phyloP scores from a whole-genome alignment of 345 rosid genomes.

The Triadica sebifera region DNA sequence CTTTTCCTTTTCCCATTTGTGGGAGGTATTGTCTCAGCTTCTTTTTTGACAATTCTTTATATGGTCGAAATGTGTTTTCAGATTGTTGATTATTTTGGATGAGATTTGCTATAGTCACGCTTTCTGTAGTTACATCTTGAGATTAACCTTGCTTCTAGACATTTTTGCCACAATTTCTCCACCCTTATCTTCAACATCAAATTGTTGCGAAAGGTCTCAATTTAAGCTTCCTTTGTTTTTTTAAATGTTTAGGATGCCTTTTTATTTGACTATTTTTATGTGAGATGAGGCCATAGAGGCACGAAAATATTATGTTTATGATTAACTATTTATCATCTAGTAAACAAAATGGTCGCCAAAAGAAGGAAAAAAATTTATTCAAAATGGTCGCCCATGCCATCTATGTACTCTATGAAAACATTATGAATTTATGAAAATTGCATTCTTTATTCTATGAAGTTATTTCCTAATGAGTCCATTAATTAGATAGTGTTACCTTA shows the following conservation, averaged over 20 bases:
- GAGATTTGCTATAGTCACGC: neutral
- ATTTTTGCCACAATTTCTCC: neutral
- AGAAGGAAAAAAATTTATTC: too few relatives aligned
- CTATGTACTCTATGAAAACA: too few relatives aligned
- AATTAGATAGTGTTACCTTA: too few relatives aligned
- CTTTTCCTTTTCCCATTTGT: neutral
- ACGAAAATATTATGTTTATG: too few relatives aligned
- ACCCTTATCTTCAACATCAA: too few relatives aligned
- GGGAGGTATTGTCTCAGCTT: neutral
- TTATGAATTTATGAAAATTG: too few relatives aligned
- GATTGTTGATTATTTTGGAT: slow-evolving; percentile 1
- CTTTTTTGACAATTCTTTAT: neutral
- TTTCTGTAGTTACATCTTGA: neutral
- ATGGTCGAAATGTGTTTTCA: neutral
- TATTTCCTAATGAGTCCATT: too few relatives aligned
- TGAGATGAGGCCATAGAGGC: neutral
- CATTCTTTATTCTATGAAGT: too few relatives aligned
- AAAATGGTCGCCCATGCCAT: too few relatives aligned
- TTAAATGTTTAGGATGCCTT: neutral
- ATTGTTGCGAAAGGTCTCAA: neutral
- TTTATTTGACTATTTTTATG: neutral
- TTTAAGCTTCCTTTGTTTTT: neutral
- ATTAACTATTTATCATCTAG: neutral
- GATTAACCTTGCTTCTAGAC: neutral
- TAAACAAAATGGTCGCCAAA: neutral